phyloP scores from a whole-genome alignment of 192 early-diverging fungal species.

The Mortierella antarctica region DNA sequence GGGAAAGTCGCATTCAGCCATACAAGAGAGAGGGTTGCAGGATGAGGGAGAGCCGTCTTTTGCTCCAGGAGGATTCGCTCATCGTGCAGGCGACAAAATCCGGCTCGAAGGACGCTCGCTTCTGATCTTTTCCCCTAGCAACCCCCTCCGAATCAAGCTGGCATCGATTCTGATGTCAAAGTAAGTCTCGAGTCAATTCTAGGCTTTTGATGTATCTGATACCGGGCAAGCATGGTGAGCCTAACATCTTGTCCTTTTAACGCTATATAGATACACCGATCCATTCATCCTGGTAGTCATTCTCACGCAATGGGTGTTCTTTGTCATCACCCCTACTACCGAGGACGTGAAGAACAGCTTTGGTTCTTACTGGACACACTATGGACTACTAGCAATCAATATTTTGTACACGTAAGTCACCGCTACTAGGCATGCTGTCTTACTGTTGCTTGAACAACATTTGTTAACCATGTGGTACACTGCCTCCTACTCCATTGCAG shows the following conservation, averaged over 20 bases:
- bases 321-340: slow-evolving; percentile 53
- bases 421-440: background rate
- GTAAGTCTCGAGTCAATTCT: slow-evolving; percentile 20
- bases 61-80: slow-evolving; percentile 38
- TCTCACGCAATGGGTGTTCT: slow-evolving; percentile 57
- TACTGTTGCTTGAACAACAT: background rate
- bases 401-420: slow-evolving; percentile 54
- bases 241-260: background rate
- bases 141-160: slow-evolving; percentile 34
- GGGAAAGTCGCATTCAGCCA: slow-evolving; percentile 21
- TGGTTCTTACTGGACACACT: slow-evolving; percentile 56
- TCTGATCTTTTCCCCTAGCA: slow-evolving; percentile 41
- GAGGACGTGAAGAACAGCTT: slow-evolving; percentile 51
- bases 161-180: slow-evolving; percentile 54
- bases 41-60: slow-evolving; percentile 34
- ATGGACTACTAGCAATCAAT: slow-evolving; percentile 53
- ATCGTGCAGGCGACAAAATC: slow-evolving; percentile 39
- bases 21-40: slow-evolving; percentile 20
- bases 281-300: slow-evolving; percentile 53
- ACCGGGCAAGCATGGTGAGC: background rate
- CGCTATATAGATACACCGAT: slow-evolving; percentile 37
- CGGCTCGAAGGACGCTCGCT: slow-evolving; percentile 55
- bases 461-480: background rate
- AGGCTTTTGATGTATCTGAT: background rate
- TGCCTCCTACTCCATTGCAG: slow-evolving; percentile 4